Evolutionary conservation across 345 rosid species (phyloP).

Genomic region (Syzygium oleosum): DNA sequence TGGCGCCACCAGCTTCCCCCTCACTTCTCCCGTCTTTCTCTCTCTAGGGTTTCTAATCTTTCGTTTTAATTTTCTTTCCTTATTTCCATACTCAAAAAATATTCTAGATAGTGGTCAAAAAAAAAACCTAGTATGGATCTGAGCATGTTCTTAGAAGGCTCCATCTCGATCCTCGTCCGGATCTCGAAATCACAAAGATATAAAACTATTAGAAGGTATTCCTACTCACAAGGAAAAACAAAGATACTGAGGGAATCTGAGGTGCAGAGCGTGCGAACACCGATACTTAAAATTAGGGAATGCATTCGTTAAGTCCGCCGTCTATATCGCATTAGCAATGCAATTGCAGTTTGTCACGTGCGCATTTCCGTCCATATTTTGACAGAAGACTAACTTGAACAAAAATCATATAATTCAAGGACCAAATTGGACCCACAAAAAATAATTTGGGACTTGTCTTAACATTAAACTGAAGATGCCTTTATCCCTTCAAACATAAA

Average conservation of each 20-base stretch:
- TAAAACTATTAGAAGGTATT: too few species aligned
- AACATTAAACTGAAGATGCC: background rate
- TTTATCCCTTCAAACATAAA: background rate
- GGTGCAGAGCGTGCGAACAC: too few species aligned
- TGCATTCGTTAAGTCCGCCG: too few species aligned
- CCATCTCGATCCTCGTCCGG: too few species aligned
- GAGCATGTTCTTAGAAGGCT: too few species aligned
- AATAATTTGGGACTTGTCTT: background rate
- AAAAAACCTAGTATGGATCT: background rate
- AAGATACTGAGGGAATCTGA: too few species aligned
- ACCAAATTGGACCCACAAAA: background rate
- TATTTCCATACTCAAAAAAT: background rate
- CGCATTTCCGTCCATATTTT: background rate
- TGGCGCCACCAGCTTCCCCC: background rate
- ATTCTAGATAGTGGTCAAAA: background rate
- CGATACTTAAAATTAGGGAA: too few species aligned
- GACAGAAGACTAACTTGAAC: background rate
- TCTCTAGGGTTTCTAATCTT: background rate
- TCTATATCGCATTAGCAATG: background rate
- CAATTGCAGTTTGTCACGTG: background rate
- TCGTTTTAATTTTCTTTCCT: background rate
- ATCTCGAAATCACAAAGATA: too few species aligned
- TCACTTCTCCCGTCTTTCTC: background rate
- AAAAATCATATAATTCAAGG: background rate
- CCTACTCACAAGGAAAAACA: too few species aligned